Conservation (phyloP, 345 rosid genomes). For the Rhodamnia rubescens region DNA sequence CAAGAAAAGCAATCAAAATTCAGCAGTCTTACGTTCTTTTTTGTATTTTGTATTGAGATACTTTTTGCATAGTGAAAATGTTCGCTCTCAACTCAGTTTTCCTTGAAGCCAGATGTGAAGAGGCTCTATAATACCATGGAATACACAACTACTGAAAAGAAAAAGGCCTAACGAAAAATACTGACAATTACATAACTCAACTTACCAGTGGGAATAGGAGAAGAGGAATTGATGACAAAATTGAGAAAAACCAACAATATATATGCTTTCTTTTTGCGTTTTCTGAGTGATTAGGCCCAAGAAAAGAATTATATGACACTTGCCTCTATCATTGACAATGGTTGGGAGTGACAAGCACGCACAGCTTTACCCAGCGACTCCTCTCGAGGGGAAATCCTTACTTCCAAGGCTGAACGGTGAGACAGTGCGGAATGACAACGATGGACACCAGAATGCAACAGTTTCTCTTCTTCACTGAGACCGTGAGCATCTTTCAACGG, state of each 20-base stretch:
- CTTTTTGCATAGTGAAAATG: background rate
- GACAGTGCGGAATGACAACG: constrained; percentile 84
- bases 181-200: background rate
- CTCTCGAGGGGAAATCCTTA: constrained; percentile 36
- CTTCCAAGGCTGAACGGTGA: constrained; percentile 44
- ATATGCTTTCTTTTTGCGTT: background rate
- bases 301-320: background rate
- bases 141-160: background rate
- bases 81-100: background rate
- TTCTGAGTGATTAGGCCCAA: background rate
- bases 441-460: constrained; percentile 42
- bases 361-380: constrained; percentile 47
- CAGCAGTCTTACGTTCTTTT: background rate
- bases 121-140: background rate
- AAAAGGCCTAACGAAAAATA: background rate
- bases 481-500: constrained; percentile 18
- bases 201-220: background rate
- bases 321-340: constrained; percentile 69
- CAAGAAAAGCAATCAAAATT: background rate
- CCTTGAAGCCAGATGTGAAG: background rate
- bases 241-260: background rate
- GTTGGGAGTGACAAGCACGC: constrained; percentile 79
- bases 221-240: background rate
- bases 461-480: constrained; percentile 25
- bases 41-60: background rate